Evolutionary conservation across 805 yeast genomes (phyloP).

Genomic region (Lipomyces lipofer): DNA sequence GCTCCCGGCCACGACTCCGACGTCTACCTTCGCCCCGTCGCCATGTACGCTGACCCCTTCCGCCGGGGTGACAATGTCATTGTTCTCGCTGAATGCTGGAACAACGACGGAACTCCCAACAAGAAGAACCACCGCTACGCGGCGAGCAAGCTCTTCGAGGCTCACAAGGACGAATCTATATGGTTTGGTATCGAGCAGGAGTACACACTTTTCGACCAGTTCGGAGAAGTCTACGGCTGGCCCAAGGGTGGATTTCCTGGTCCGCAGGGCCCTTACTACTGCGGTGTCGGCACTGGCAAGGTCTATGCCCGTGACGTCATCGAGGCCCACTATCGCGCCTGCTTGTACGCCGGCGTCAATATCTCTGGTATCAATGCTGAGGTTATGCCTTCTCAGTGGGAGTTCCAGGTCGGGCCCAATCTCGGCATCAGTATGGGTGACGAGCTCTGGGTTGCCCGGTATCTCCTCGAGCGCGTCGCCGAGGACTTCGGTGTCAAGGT

Average conservation of each 20-base stretch:
- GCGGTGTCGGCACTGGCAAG: slow-evolving; percentile 99
- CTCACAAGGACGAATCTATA: slow-evolving; percentile 77
- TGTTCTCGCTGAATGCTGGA: slow-evolving; percentile 95
- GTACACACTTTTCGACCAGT: slow-evolving; percentile 92
- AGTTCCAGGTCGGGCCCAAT: slow-evolving; percentile 99
- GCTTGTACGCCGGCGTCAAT: slow-evolving; percentile 86
- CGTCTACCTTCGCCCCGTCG: slow-evolving; percentile 91
- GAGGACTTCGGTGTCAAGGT: slow-evolving; percentile 99
- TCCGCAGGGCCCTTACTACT: slow-evolving; percentile 99
- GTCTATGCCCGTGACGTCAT: slow-evolving; percentile 97
- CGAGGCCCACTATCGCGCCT: slow-evolving; percentile 99
- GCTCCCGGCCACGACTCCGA: slow-evolving; percentile 99
- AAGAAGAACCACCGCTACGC: slow-evolving; percentile 97
- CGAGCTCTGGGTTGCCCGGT: slow-evolving; percentile 94
- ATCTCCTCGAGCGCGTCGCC: slow-evolving; percentile 88
- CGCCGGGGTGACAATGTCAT: slow-evolving; percentile 96
- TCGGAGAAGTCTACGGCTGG: slow-evolving; percentile 93
- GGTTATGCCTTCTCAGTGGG: slow-evolving; percentile 99
- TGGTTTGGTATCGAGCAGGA: slow-evolving; percentile 99
- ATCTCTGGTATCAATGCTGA: slow-evolving; percentile 98
- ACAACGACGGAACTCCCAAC: slow-evolving; percentile 99
- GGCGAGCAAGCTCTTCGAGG: slow-evolving; percentile 91
- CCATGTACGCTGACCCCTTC: slow-evolving; percentile 94
- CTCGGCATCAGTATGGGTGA: slow-evolving; percentile 96
- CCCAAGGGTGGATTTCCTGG: slow-evolving; percentile 99